Base-by-base conservation (phyloP, 2,329 filamentous ascomycete genomes). In the Tolypocladium capitatum region DNA sequence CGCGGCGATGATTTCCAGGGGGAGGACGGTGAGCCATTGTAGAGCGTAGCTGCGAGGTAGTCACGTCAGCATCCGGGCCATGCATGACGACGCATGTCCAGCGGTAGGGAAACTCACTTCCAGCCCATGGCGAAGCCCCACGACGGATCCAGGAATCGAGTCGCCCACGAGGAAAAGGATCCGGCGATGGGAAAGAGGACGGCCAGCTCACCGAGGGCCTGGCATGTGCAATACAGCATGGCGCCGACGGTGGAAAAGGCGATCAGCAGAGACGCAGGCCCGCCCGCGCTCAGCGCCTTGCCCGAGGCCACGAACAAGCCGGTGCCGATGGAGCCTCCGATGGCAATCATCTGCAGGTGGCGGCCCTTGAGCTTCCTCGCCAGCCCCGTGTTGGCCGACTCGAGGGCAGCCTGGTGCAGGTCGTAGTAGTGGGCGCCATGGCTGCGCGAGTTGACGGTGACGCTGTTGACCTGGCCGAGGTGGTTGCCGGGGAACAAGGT, bases 331-430 rank as follows among this genome's bases (percentile, higher is more conserved):
- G 86, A 91, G 40, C 90, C 90, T 56, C 89, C 89, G 55, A 96
- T 94, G 14, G 91, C 91, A 72, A 96, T 96, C 91, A 96, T 96
- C 70, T 96, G 90, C 61, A 96, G 63, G 70, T 97, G 91, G 43
- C 89, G 76, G 20, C 82, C 81, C 67, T 94, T 92, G 55, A 94
- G 68, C 63, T 81, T 83, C 58, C 89, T 75, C 45, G 84, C 80
- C 45, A 97, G 73, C 8, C 84, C 80, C 42, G 86, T 83, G 53
- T 82, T 75, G 4, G 86, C 84, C 2, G 87, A 90, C 60, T 89
- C 83, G 54, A 87, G 68, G 60, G 86, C 75, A 43, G 77, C 80
- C 55, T 68, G 65, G 28, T 70, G 71, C 46, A 80, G 53, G 56
- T 80, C 76, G 55, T 74, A 80, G 59, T 75, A 75, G 49, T 76